Evolutionary conservation across 768 basidiomycete species (phyloP), one percentile per base, ranked within the genome.

Genomic region (Russula abietina): DNA sequence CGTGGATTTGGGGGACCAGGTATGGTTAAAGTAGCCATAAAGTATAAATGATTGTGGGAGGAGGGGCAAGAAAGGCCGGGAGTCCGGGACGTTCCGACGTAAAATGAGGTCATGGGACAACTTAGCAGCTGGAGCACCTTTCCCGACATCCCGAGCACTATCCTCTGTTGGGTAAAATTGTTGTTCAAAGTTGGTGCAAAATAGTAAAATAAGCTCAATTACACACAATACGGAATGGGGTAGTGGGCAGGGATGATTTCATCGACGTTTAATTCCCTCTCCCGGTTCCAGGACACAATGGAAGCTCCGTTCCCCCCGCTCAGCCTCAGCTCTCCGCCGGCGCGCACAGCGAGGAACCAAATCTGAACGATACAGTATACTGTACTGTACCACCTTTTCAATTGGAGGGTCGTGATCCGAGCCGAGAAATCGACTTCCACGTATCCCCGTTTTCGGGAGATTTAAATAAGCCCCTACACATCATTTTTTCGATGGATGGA

Each of bases 131-230:
- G 12, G 33, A 36, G 38, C 38, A 33, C 33, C 8, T 33, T 33
- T 8, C 62, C 62, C 53, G 43, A 55, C 46, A 22, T 50, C 22
- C 62, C 61, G 57, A 69, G 50, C 52, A 41, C 64, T 59, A 59
- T 52, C 57, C 36, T 63, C 50, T 24, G 67, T 63, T 58, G 49
- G 57, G 68, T 64, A 64, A 59, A 41, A 60, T 64, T 64, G 54
- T 43, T 49, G 63, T 64, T 64, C 63, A 60, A 64, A 64, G 63
- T 64, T 6, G 63, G 63, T 55, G 63, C 63, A 55, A 49, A 10
- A 26, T 46, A 22, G 45, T 22, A 2, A 22, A 43, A 46, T 46
- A 46, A 22, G 45, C 45, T 46, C 45, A n/a, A n/a, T 19, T 45
- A 2, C n/a, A 46, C 45, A 46, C 45, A 46, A 46, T 46, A 45